Base-by-base conservation (phyloP, 1,284 basidiomycete genomes). In the Cutaneotrichosporon cyanovorans region DNA sequence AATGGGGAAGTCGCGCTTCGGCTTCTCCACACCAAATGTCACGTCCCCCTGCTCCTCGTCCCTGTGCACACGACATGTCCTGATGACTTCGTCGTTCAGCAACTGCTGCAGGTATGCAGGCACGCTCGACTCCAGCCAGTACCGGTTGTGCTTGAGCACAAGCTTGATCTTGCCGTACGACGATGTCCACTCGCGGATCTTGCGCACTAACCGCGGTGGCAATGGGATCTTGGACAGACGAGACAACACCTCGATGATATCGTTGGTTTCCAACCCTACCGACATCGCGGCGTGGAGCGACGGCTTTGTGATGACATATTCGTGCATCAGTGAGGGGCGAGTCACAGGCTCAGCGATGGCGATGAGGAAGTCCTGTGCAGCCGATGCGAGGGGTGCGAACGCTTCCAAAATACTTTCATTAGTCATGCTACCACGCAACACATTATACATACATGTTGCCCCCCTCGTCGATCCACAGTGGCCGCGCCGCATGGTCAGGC, bases 261-360 rank as follows among this genome's bases (percentile, higher is more conserved):
- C 92, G 64, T 93, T 85, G 4, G 95, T 98, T 68, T 97, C 89
- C 31, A 99, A 76, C 19, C 95, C 95, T 49, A 99, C 95, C 14
- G 92, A 97, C 53, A 99, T 93, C 46, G 95, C 95, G 44, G 95
- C 95, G 72, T 98, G 97, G 22, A 99, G 78, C 20, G 92, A 96
- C 71, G 97, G 95, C 38, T 92, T 85, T 41, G 93, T 97, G 63
- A 99, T 82, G 73, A 95, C 91, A 79, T 97, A 99, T 77, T 98
- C 95, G 74, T 99, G 95, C 55, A 98, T 93, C 73, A 95, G 88
- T 28, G 87, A 84, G 35, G 95, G 95, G 75, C 95, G 84, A 76
- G 92, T 97, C 65, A 98, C 91, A 57, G 95, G 95, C 74, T 99
- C 95, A 61, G 91, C 90, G 44, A 99, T 97, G 40, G 95, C 93